These are phyloP conservation scores for Flaveria sonorensis DNA, from an alignment of 129 eudicot genomes.

Conservation along the genomic window DNA sequence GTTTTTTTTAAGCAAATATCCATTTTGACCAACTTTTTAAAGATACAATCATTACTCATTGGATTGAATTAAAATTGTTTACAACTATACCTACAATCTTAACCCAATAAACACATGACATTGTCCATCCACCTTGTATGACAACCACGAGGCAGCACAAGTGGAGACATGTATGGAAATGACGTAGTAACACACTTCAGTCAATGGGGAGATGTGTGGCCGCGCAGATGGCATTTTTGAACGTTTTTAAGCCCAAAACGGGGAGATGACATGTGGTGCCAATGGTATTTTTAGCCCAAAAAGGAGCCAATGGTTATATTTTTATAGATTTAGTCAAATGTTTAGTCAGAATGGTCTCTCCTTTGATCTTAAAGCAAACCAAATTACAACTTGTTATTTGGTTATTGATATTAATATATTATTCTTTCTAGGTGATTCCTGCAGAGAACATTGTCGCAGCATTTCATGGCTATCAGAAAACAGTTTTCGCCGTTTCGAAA, in stretches of 20 bases:
- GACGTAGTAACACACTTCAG: not conserved
- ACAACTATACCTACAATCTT: not conserved
- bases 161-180: too few relatives aligned
- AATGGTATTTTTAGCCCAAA: not conserved
- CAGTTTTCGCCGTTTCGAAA: constrained; percentile 75
- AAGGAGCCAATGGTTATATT: not conserved
- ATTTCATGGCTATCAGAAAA: constrained; percentile 70
- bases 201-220: not conserved
- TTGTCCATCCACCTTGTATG: not conserved
- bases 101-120: not conserved
- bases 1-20: not conserved
- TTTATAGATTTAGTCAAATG: not conserved
- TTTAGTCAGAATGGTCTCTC: not conserved
- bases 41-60: not conserved
- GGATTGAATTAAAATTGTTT: not conserved
- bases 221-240: not conserved
- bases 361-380: not conserved
- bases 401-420: constrained; percentile 15
- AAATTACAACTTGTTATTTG: constrained; percentile 18
- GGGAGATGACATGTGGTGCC: not conserved
- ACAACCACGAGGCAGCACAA: not conserved
- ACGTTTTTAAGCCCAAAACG: not conserved
- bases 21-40: too few relatives aligned
- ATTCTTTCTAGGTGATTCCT: constrained; percentile 74
- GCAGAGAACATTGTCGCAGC: constrained; percentile 96